Evolutionary conservation across 768 basidiomycete genomes (phyloP), one percentile per base, ranked within the genome.

Genomic region (Sarcodon sp.): DNA sequence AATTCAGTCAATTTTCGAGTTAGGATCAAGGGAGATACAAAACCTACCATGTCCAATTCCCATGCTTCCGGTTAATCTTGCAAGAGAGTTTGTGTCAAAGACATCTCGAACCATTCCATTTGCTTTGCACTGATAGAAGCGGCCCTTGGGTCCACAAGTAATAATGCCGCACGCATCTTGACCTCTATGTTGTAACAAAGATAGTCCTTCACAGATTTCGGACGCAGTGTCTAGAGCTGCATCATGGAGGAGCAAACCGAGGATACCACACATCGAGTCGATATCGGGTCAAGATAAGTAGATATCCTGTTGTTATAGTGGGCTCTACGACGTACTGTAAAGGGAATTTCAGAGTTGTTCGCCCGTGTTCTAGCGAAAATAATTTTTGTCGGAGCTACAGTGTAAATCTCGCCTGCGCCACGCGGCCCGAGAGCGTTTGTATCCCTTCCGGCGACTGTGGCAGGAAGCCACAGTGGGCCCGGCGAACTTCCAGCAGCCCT

Each of bases 21-120:
- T 10, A 0, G 8, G 15, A 32, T 38, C 4, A 44, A 46, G 32
- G 27, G 33, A 16, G 44, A 15, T 27, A 18, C 9, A 44, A 16
- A n/a, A 54, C 75, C 53, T 56, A 94, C 94, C 93, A 64, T 99
- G 96, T 0, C 96, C 96, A 47, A 99, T 79, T 48, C 96, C 96
- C 96, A 99, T 99, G 41, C 86, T 81, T 5, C 96, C 96, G 52
- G 86, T 72, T 51, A 99, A 66, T 51, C 78, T 80, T 37, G 77
- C 72, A 49, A 98, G 68, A 3, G 85, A 76, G 57, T 73, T 76
- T 34, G 76, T 70, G 62, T 98, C 93, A 64, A 98, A 91, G 51
- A 98, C 84, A 60, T 99, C 96, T 46, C 93, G 76, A 56, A 99
- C 94, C 96, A 99, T 98, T 39, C 96, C 96, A 60, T 98, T 99